Percentiles rank a stretch among this genome's conserved stretches.
Conservation (phyloP, 192 early-diverging fungal species). For the Mortierella claussenii region DNA sequence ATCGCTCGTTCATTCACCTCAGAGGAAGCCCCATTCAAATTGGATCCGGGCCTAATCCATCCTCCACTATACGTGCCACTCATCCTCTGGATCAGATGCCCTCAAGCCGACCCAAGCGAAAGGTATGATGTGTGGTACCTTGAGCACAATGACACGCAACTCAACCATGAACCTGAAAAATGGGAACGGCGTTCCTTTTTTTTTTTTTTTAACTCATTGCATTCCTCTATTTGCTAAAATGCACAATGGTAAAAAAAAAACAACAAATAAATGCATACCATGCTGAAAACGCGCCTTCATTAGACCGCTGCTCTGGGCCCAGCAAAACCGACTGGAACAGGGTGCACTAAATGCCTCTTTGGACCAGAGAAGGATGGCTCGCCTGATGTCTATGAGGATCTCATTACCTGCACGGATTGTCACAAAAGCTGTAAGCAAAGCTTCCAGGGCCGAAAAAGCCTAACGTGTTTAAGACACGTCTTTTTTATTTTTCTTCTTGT, state of each 20-base stretch:
- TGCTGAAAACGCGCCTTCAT: neutral
- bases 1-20: conserved; percentile 5
- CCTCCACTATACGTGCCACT: conserved; percentile 27
- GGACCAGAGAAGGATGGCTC: conserved; percentile 53
- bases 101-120: conserved; percentile 47
- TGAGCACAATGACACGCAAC: neutral
- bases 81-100: conserved; percentile 42
- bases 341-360: conserved; percentile 47
- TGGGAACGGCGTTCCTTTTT: too few species aligned
- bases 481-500: conserved; percentile 1
- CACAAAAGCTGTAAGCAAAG: conserved; percentile 59
- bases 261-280: neutral
- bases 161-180: neutral
- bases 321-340: conserved; percentile 30
- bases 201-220: neutral
- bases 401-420: conserved; percentile 61
- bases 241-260: neutral
- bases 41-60: conserved; percentile 21
- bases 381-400: conserved; percentile 49
- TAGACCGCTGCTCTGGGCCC: conserved; percentile 19
- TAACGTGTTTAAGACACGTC: neutral
- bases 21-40: neutral
- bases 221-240: neutral
- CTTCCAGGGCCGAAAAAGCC: too few species aligned
- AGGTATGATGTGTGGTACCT: conserved; percentile 10